Evolutionary conservation across 257 asterid genomes (phyloP).

Genomic region (Plectranthus barbatus): DNA sequence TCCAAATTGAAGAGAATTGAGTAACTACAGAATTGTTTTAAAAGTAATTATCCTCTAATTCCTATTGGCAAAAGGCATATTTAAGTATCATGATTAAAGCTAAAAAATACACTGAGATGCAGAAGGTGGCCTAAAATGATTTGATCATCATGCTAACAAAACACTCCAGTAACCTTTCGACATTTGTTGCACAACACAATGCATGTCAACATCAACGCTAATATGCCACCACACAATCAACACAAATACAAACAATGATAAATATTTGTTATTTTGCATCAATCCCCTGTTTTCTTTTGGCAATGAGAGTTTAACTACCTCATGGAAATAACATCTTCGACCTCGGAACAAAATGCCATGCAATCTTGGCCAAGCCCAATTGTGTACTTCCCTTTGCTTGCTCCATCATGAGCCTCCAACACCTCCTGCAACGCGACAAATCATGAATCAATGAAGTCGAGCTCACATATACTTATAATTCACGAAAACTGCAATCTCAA

Average conservation of each 20-base stretch:
- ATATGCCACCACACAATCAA: background rate
- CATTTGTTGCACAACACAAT: background rate
- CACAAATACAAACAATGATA: background rate
- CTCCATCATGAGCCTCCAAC: conserved; percentile 97
- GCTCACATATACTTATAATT: background rate
- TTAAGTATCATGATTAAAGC: background rate
- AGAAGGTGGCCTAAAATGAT: background rate
- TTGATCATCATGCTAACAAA: background rate
- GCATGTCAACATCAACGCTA: background rate
- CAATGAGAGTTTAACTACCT: conserved; percentile 38
- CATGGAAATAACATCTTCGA: conserved; percentile 98
- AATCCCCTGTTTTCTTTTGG: background rate
- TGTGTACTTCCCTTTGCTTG: conserved; percentile 97
- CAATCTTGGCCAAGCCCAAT: conserved; percentile 99
- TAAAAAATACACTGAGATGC: background rate
- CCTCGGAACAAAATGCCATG: conserved; percentile 94
- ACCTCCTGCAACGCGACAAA: conserved; percentile 48
- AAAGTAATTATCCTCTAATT: background rate
- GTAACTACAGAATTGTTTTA: background rate
- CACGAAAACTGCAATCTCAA: background rate
- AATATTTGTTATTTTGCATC: background rate
- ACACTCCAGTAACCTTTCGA: conserved; percentile 1
- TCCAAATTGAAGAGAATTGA: conserved; percentile 5
- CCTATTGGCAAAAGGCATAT: no score
- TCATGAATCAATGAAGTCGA: background rate